Evolutionary conservation across 106 monocot genomes (phyloP).

Genomic region (Platanthera zijinensis): DNA sequence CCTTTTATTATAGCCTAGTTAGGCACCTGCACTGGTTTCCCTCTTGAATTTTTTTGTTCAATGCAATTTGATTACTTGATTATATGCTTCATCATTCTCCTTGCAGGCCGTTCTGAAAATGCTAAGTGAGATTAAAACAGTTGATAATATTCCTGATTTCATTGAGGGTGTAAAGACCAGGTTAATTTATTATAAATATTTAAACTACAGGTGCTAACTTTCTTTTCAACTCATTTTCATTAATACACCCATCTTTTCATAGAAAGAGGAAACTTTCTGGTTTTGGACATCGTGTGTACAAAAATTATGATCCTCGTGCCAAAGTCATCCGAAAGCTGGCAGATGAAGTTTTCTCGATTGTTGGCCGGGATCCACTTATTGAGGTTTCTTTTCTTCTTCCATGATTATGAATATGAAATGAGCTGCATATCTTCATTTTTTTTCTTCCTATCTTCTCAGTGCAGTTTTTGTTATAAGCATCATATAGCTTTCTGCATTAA

Average conservation of each 20-base stretch:
- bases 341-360: slow-evolving; percentile 98
- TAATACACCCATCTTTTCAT: background rate
- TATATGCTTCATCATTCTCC: background rate
- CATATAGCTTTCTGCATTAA: too few relatives aligned
- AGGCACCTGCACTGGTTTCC: too few relatives aligned
- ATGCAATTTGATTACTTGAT: background rate
- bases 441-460: too few relatives aligned
- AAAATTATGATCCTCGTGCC: slow-evolving; percentile 98
- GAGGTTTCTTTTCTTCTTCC: slow-evolving; percentile 45
- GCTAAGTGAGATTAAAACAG: slow-evolving; percentile 74
- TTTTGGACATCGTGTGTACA: slow-evolving; percentile 95
- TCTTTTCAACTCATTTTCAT: background rate
- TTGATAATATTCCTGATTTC: slow-evolving; percentile 79
- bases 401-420: too few relatives aligned
- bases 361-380: slow-evolving; percentile 91
- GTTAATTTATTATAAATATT: slow-evolving; percentile 17
- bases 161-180: slow-evolving; percentile 93
- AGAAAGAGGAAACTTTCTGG: slow-evolving; percentile 97
- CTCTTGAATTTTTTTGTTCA: too few relatives aligned
- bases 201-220: background rate
- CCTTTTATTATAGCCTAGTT: too few relatives aligned
- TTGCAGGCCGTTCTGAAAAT: slow-evolving; percentile 93
- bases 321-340: slow-evolving; percentile 90
- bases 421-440: too few relatives aligned
- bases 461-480: too few relatives aligned